Conservation (phyloP, 768 basidiomycete genomes). For the Piloderma croceum region DNA sequence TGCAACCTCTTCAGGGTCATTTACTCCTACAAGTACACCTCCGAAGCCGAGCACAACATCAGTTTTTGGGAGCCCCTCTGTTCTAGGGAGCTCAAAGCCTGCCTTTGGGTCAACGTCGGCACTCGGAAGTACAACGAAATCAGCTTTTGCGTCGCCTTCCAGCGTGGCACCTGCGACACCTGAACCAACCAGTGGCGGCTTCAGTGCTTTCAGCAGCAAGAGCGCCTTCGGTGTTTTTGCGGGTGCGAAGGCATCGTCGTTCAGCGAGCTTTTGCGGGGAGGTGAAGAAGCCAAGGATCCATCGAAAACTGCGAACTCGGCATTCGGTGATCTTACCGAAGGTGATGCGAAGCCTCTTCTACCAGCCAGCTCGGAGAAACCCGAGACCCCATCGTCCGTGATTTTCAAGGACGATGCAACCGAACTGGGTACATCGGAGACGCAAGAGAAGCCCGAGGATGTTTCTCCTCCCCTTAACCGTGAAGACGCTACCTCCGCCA, state of each 20-base stretch:
- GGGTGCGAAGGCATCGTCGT: slow-evolving; percentile 44
- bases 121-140: slow-evolving; percentile 18
- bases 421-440: slow-evolving; percentile 13
- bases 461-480: too few relatives aligned
- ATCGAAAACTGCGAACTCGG: too few relatives aligned
- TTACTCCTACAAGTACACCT: slow-evolving; percentile 18
- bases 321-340: too few relatives aligned
- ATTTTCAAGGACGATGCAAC: slow-evolving; percentile 15
- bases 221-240: slow-evolving; percentile 38
- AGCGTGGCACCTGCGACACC: slow-evolving; percentile 9
- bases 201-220: slow-evolving; percentile 35
- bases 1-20: slow-evolving; percentile 12
- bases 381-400: too few relatives aligned
- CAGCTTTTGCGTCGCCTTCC: slow-evolving; percentile 15
- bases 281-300: slow-evolving; percentile 23
- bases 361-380: too few relatives aligned
- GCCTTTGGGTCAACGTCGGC: slow-evolving; percentile 37
- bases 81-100: slow-evolving; percentile 14
- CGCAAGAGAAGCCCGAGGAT: slow-evolving; percentile 10
- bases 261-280: slow-evolving; percentile 53
- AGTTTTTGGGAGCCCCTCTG: not conserved
- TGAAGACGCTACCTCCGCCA: too few relatives aligned
- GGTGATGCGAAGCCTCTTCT: too few relatives aligned
- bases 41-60: slow-evolving; percentile 12
- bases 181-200: slow-evolving; percentile 17